Evolutionary conservation across 73 alveolate genomes (phyloP), one percentile per base, ranked within the genome.

Genomic region (Durusdinium trenchii): DNA sequence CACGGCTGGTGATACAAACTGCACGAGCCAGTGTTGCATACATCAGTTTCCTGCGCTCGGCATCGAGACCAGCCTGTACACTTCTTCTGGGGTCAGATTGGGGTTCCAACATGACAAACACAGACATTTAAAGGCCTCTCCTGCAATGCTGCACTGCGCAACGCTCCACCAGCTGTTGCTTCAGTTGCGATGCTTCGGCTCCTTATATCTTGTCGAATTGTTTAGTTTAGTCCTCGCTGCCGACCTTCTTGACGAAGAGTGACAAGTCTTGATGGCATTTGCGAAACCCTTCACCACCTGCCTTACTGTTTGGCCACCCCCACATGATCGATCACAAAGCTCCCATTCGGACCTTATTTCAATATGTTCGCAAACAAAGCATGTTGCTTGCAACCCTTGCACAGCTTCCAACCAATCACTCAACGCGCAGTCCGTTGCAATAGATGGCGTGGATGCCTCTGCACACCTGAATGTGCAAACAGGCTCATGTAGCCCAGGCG

Each of bases 231-330:
- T 57, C 69, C 12, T 57, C 32, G 23, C 23, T 57, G 73, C 18
- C 73, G 73, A 32, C 73, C 18, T 60, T 60, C 73, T 9, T 20
- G 20, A 9, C 20, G 64, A 12, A 9, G 20, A 54, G 64, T 20
- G 9, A 12, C 20, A 20, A 54, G 64, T 9, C 64, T 54, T 20
- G 20, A 12, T 9, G 9, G 64, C 64, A 20, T 54, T 54, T 54
- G 57, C 26, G n/a, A n/a, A n/a, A n/a, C n/a, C n/a, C n/a, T n/a
- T n/a, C n/a, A n/a, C n/a, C n/a, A n/a, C 60, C 28, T 62, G 76
- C 96, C 96, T 89, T 30, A 64, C 61, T 6, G 96, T 89, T 71
- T 89, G 96, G 36, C 96, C 96, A 45, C 96, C 96, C n/a, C 83
- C 96, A 36, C 96, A 89, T 2, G 96, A 89, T 45, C 83, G 60